Evolutionary conservation across 2,329 filamentous ascomycete species (phyloP).

Genomic region (Nemania serpens): DNA sequence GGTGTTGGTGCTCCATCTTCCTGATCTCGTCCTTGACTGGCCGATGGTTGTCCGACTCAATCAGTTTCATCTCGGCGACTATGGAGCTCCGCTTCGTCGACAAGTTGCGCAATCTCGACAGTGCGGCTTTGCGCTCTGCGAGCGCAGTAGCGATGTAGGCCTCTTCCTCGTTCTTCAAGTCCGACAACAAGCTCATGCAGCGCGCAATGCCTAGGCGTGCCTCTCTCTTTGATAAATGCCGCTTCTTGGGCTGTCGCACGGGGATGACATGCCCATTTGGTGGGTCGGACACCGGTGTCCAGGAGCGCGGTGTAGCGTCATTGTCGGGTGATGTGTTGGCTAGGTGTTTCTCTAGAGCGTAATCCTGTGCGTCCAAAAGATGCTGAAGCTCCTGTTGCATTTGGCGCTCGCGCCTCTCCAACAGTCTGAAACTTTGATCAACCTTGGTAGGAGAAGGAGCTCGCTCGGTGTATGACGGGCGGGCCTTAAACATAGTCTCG

Average conservation of each 20-base stretch:
- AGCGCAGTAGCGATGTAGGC: conserved; percentile 62
- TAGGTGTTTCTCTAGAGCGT: conserved; percentile 52
- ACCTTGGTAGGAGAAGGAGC: conserved; percentile 27
- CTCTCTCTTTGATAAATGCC: conserved; percentile 60
- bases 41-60: conserved; percentile 61
- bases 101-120: conserved; percentile 62
- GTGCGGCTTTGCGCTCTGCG: conserved; percentile 58
- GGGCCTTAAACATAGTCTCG: conserved; percentile 36
- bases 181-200: conserved; percentile 66
- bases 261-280: conserved; percentile 53
- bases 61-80: conserved; percentile 54
- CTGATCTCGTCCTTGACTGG: conserved; percentile 65
- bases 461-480: conserved; percentile 30
- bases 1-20: conserved; percentile 60
- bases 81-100: conserved; percentile 56
- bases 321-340: conserved; percentile 29
- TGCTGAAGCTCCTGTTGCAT: conserved; percentile 62
- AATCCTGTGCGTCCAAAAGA: conserved; percentile 62
- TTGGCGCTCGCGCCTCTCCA: conserved; percentile 53
- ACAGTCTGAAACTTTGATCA: conserved; percentile 38
- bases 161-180: conserved; percentile 72
- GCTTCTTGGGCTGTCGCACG: conserved; percentile 60
- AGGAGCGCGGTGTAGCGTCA: conserved; percentile 15
- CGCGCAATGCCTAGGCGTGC: conserved; percentile 68
- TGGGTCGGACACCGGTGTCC: conserved; percentile 24